Base-by-base conservation (phyloP, 2,329 filamentous ascomycete genomes). In the Fonsecaea multimorphosa region DNA sequence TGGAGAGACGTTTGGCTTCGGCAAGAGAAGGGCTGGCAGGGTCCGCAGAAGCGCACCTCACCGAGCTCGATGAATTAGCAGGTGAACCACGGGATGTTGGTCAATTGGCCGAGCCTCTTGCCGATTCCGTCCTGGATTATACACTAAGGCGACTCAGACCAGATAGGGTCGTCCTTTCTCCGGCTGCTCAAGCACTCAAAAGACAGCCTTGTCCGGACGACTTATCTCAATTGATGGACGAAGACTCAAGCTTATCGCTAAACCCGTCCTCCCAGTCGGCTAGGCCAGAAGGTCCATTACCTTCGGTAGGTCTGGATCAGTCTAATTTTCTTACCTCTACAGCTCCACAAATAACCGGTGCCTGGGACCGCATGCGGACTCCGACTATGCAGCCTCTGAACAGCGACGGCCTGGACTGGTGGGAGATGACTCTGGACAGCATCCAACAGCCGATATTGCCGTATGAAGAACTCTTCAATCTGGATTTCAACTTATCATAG, bases 121-220 rank as follows among this genome's bases (percentile, higher is more conserved):
- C 61, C 7, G 54, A 64, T 29, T 64, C 61, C 14, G 61, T 64
- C 14, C 34, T 64, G 29, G 53, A 58, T 16, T 64, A 64, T 59
- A 46, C 54, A 1, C 54, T 64, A 2, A 19, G 55, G 16, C 54
- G 54, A 11, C 22, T 64, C 2, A 59, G 31, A 32, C 61, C 54
- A 32, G 36, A 49, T 14, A 38, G 32, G 11, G 32, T 4, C 22
- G 29, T 29, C 38, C 12, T 38, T 31, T 31, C 49, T 29, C 9
- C 32, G 29, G 14, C 38, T 49, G 53, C n/a, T n/a, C 52, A 51
- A 63, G 60, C 16, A 6, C 52, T 49, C 14, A 53, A 63, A 49
- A 49, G 32, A 24, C 11, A n/a, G 3, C 29, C 36, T 14, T 57
- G 31, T 44, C 53, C 60, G 12, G 52, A 57, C 27, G 60, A 63